Percentiles rank a stretch among this genome's conserved stretches.
These are phyloP conservation scores for Trichoderma sp. DNA, from an alignment of 2,329 filamentous ascomycete species.

Conservation along the genomic window DNA sequence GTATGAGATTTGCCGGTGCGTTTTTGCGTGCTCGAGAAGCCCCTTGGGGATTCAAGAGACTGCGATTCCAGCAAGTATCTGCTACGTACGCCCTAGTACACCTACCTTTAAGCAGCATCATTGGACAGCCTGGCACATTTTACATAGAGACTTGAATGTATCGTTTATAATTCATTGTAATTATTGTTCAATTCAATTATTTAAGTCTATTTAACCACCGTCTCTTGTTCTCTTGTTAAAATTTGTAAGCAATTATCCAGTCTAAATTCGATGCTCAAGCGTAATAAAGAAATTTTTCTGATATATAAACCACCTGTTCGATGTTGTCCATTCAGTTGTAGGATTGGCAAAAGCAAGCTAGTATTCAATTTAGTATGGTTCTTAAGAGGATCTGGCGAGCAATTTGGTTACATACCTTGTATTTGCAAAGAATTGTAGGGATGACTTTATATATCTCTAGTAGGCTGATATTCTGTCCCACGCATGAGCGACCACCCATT, in stretches of 20 bases:
- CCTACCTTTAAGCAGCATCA: conserved; percentile 34
- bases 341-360: neutral
- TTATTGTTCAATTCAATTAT: neutral
- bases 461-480: conserved; percentile 66
- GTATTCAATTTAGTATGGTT: neutral
- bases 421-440: conserved; percentile 36
- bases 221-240: too few species aligned
- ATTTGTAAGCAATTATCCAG: too few species aligned
- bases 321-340: neutral
- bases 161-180: neutral
- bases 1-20: conserved; percentile 38
- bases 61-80: conserved; percentile 35
- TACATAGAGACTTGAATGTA: neutral
- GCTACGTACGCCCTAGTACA: conserved; percentile 39
- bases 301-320: neutral
- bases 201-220: neutral
- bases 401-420: neutral
- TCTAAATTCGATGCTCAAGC: neutral
- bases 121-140: conserved; percentile 36
- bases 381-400: neutral
- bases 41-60: conserved; percentile 33
- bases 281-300: neutral
- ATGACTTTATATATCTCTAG: conserved; percentile 66
- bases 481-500: conserved; percentile 69
- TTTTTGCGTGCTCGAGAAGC: conserved; percentile 30